Base-by-base conservation (phyloP, 2,329 filamentous ascomycete genomes). In the Chalaropsis ovoidea region DNA sequence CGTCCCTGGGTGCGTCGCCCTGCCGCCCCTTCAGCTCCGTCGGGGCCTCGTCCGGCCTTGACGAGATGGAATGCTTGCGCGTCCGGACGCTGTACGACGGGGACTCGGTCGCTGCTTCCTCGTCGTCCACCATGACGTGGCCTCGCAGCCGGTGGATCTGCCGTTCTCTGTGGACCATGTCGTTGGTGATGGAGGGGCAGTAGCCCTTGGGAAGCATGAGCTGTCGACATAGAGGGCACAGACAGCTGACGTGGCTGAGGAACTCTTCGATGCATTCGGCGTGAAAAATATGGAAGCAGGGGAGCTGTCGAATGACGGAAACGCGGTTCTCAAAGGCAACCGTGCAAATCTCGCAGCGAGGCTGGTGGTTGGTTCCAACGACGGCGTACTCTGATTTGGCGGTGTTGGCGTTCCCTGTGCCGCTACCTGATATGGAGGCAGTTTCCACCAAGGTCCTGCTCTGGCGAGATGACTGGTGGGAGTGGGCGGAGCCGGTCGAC, bases 251-350 rank as follows among this genome's bases (percentile, higher is more conserved):
- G 65, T 85, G 81, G 54, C 82, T 80, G 13, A 97, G 79, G 71
- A 94, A 96, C 24, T 86, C 82, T 72, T 97, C 92, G 69, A 97
- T 92, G 72, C 94, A 99, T 69, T 89, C 87, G 0, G 89, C 87
- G 70, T 99, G 93, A 75, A 92, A 99, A 66, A 97, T 93, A 73
- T 99, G 94, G 0, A 88, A 86, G 71, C 94, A 99, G 0, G 90
- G 85, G 2, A 97, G 79, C 75, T 96, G 89, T 65, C 91, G 87
- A 65, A 97, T 91, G 22, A 85, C 82, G 0, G 89, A 87, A 19
- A 80, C 76, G 45, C 83, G 82, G 17, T 85, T 81, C 35, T 87
- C 81, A 71, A 90, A 97, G 67, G 89, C 84, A 65, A 90, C 88
- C 0, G 95, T 80, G 72, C 94, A 99, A 64, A 97, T 96, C n/a